Evolutionary conservation across 805 yeast species (phyloP).

Genomic region (Torulaspora microellipsoides): DNA sequence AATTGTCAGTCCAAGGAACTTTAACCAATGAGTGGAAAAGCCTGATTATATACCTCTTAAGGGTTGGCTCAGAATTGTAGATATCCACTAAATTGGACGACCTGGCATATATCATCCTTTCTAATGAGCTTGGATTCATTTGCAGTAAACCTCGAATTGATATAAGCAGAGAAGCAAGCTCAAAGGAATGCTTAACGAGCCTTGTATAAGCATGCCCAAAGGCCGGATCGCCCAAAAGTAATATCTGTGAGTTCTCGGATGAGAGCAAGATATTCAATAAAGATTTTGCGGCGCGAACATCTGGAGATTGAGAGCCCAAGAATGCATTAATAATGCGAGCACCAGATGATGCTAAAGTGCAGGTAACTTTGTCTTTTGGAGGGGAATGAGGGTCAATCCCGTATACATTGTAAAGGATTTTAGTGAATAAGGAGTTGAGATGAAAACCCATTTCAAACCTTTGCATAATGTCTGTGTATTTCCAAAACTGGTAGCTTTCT

Average conservation of each 20-base stretch:
- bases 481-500: conserved; percentile 72
- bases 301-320: conserved; percentile 46
- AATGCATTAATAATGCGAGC: conserved; percentile 51
- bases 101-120: conserved; percentile 50
- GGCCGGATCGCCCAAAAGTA: conserved; percentile 34
- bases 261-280: conserved; percentile 20
- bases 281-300: conserved; percentile 38
- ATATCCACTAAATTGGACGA: conserved; percentile 54
- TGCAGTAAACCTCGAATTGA: conserved; percentile 50
- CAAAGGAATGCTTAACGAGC: conserved; percentile 49
- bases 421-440: conserved; percentile 50
- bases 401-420: conserved; percentile 49
- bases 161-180: conserved; percentile 53
- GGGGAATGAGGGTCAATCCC: conserved; percentile 44
- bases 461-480: conserved; percentile 52
- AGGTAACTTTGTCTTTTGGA: conserved; percentile 42
- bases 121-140: conserved; percentile 58
- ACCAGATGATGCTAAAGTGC: conserved; percentile 49
- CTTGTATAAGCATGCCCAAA: conserved; percentile 17
- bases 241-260: conserved; percentile 13
- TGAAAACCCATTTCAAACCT: conserved; percentile 56
- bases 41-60: conserved; percentile 50
- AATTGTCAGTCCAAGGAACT: conserved; percentile 52
- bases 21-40: conserved; percentile 54
- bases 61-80: conserved; percentile 45